Evolutionary conservation across 225 moss, liverwort and hornwort genomes (phyloP), one percentile per base, ranked within the genome.

Genomic region (Marchantia paleacea): DNA sequence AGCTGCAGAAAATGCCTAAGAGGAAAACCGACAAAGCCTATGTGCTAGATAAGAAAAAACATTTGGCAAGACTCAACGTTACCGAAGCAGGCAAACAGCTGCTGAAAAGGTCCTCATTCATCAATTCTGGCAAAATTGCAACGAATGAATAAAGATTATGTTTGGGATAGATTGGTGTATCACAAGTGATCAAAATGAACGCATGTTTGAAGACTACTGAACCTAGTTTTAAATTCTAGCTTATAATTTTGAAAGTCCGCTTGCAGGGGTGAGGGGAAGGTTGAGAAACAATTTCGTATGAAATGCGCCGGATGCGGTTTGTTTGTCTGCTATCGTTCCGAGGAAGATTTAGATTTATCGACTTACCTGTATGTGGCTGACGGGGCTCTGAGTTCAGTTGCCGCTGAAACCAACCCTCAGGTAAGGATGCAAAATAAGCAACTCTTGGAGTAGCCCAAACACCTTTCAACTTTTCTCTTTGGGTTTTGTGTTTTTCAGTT

Each of bases 391-490:
- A 97, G 97, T 87, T 92, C 97, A 72, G 95, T 97, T 84, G 97
- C 95, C 80, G 97, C 97, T 74, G 97, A 97, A 91, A 97, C 95
- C 81, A 97, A 97, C 77, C 97, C 95, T 81, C 93, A 97, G 94
- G 97, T 97, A 61, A 52, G 9, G 53, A 13, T 54, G 24, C 19
- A 22, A 7, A 12, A 7, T 64, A 24, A 8, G 16, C 55, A 1
- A 16, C 55, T 55, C 69, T 16, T 69, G 8, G 39, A 39, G 15
- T 7, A 39, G 29, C 47, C 31, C n/a, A 18, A 66, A 29, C 29
- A 10, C 26, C 6, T 69, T 39, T 15, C 4, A 18, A 14, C 15
- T 16, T 15, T 31, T 22, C 18, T 69, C 12, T 39, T 0, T 69
- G 16, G 39, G 7, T 8, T 69, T 69, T 69, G 20, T 20, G 22